Percentiles rank a stretch among this genome's conserved stretches.
These are phyloP conservation scores for Rubroshorea leprosula DNA, from an alignment of 345 rosid genomes.

Conservation along the genomic window DNA sequence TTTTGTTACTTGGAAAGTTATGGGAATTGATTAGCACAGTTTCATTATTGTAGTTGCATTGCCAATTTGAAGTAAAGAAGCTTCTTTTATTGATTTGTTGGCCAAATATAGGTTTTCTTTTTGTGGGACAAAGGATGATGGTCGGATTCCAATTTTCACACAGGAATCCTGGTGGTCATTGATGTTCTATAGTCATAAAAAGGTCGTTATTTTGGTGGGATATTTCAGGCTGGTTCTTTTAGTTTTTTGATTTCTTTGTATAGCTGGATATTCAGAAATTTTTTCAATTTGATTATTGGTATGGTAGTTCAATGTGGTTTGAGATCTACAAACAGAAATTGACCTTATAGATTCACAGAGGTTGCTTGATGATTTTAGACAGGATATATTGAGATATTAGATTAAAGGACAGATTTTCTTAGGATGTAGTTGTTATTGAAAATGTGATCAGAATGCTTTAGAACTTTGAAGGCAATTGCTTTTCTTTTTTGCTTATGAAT, in stretches of 20 bases:
- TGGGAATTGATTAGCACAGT: too few relatives aligned
- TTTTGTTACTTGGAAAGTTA: too few relatives aligned
- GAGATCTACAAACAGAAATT: background rate
- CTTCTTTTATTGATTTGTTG: background rate
- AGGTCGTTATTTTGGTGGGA: too few relatives aligned
- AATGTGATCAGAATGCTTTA: background rate
- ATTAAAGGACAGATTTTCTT: background rate
- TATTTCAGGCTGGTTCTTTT: too few relatives aligned
- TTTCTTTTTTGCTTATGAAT: too few relatives aligned
- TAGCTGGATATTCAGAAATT: background rate
- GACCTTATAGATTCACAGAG: background rate
- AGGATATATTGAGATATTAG: background rate
- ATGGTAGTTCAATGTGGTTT: background rate
- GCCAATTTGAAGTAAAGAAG: background rate
- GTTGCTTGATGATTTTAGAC: background rate
- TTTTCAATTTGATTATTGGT: too few relatives aligned
- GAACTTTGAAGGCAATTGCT: background rate
- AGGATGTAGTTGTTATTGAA: background rate
- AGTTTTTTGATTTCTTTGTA: background rate
- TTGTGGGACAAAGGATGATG: background rate
- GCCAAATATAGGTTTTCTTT: background rate
- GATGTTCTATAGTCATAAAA: background rate
- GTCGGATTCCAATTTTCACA: background rate
- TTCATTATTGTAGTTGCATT: too few relatives aligned
- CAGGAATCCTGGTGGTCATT: background rate